Base-by-base conservation (phyloP, 768 basidiomycete genomes). In the Leccinum uliginosum region DNA sequence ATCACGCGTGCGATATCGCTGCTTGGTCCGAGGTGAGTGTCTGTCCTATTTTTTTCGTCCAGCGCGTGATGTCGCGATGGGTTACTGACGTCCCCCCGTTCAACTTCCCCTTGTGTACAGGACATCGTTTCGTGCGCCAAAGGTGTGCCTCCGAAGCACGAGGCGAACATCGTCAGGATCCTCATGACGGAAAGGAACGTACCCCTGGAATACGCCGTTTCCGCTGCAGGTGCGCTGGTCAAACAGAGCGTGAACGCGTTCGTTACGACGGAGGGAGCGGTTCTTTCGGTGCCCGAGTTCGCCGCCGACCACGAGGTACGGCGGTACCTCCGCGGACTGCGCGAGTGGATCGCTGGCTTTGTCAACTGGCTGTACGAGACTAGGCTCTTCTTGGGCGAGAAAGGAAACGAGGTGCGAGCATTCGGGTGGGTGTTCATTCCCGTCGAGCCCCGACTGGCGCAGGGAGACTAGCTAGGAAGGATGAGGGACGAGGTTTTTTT, bases 331-430 rank as follows among this genome's bases (percentile, higher is more conserved):
- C 77, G 71, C n/a, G 79, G 79, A 7, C 65, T 86, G 27, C 78
- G 78, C 34, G 80, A 85, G 57, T 81, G 77, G 59, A 75, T 87
- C 38, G 74, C 78, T 3, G 85, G 85, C 8, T 75, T 73, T n/a
- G 62, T 83, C n/a, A 79, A 86, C 61, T 86, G 85, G 85, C 57
- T 77, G 34, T 87, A 86, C 61, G 83, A 86, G 68, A 84, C 80
- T 0, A 79, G 85, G 57, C 63, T 83, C 45, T 86, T 80, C 63
- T 79, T 87, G 50, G 83, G 82, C 34, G 76, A 76, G 50, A 79
- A 78, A 54, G 83, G 83, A 0, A 77, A 76, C 40, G 80, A 85
- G 65, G 80, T 85, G 34, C 74, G 80, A 62, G 74, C 75, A 4
- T 84, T 83, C 66, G 83, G 84, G 34, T 86, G 84, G 85, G 79